Evolutionary conservation across 306 rosid genomes (phyloP).

Genomic region (Corylus avellana): DNA sequence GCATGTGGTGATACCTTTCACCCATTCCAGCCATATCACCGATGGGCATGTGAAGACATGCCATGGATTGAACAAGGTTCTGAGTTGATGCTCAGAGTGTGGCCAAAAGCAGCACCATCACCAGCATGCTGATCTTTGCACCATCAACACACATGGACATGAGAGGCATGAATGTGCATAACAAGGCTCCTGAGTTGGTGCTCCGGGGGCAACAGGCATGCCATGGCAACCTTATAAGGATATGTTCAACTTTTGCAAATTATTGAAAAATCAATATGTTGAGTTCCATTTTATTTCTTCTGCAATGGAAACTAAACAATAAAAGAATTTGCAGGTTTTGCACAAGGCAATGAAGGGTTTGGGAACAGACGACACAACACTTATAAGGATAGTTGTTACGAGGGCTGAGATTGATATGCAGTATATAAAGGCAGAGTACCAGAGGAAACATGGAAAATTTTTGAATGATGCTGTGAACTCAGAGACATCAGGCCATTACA

Average conservation of each 20-base stretch:
- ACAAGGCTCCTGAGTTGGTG: no score
- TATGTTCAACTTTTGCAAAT: background rate
- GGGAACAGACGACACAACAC: constrained; percentile 44
- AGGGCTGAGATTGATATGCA: constrained; percentile 52
- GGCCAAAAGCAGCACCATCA: no score
- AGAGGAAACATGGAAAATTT: constrained; percentile 31
- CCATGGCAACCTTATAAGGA: no score
- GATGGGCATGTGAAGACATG: no score
- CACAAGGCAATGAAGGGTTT: constrained; percentile 50
- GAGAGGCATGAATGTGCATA: no score
- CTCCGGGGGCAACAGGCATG: no score
- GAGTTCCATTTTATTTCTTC: background rate
- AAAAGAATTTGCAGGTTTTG: constrained; percentile 31
- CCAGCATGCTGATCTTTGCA: no score
- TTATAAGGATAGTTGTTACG: constrained; percentile 40
- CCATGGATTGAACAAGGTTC: no score
- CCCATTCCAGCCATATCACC: no score
- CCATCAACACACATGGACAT: no score
- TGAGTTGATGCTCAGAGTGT: no score
- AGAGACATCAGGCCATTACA: constrained; percentile 47
- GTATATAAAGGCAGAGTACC: constrained; percentile 43
- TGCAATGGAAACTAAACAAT: background rate
- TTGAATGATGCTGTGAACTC: constrained; percentile 45
- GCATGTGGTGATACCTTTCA: no score
- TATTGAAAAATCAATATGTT: background rate